Percentiles rank a stretch among this genome's conserved stretches.
Conservation (phyloP, 2,329 filamentous ascomycete species). For the Chrysosporium queenslandicum region DNA sequence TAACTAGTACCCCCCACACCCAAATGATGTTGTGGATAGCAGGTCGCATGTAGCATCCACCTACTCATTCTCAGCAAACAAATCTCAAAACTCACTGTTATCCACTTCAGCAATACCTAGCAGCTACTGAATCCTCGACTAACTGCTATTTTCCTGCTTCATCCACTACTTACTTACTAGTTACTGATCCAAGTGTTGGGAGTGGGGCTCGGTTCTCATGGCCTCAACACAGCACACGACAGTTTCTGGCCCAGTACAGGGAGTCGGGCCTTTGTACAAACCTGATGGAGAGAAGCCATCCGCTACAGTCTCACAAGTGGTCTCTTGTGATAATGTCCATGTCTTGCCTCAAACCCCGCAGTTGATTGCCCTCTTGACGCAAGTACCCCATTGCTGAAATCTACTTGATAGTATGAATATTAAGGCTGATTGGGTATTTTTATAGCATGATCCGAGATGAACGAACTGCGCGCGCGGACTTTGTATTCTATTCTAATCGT, state of each 20-base stretch:
- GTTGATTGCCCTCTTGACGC: constrained; percentile 95
- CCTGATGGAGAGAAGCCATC: constrained; percentile 67
- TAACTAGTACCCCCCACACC: not conserved
- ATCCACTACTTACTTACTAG: not conserved
- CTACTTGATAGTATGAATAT: too few relatives aligned
- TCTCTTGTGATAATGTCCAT: constrained; percentile 77
- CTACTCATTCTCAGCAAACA: not conserved
- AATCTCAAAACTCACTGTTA: not conserved
- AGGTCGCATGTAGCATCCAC: not conserved
- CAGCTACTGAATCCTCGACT: not conserved
- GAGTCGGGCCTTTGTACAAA: constrained; percentile 70
- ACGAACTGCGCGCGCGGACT: constrained; percentile 81
- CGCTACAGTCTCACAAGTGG: constrained; percentile 76
- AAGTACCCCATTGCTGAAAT: constrained; percentile 49
- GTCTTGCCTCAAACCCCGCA: constrained; percentile 89
- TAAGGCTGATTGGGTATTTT: constrained; percentile 13
- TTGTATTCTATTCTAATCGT: constrained; percentile 98
- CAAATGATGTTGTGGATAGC: not conserved
- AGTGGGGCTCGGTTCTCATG: constrained; percentile 9
- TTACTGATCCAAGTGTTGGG: not conserved
- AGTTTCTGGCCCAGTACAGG: constrained; percentile 23
- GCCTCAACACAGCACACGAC: constrained; percentile 5
- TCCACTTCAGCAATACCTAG: not conserved
- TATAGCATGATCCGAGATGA: constrained; percentile 87
- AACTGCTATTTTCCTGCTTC: not conserved